A percentile compares a stretch with the other conserved stretches of the same genome.
Conservation (phyloP, 257 asterid species). For the Solanum pinnatisectum region DNA sequence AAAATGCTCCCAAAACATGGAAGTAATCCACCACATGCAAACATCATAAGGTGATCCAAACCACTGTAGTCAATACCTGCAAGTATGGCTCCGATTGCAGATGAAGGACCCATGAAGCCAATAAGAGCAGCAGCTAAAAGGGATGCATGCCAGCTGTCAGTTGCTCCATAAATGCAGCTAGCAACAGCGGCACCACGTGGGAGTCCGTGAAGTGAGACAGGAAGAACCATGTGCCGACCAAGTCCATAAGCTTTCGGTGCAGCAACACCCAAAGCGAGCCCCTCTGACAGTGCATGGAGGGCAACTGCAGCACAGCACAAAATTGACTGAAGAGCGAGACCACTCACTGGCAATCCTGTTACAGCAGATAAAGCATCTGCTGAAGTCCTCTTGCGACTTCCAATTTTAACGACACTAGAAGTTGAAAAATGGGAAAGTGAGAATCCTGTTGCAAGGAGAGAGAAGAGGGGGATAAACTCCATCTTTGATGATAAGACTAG, state of each 20-base stretch:
- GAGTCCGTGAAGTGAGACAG: constrained; percentile 88
- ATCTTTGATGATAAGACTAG: constrained; percentile 65
- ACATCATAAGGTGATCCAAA: constrained; percentile 72
- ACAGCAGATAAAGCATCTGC: constrained; percentile 40
- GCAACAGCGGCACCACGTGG: constrained; percentile 98
- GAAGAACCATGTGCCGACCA: constrained; percentile 93
- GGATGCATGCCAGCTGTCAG: constrained; percentile 86
- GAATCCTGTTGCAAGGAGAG: constrained; percentile 49
- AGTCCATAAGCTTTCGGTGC: constrained; percentile 98
- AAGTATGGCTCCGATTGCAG: constrained; percentile 85
- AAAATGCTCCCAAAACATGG: constrained; percentile 77
- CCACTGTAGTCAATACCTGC: constrained; percentile 90
- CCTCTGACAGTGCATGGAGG: constrained; percentile 88
- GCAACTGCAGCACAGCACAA: constrained; percentile 65
- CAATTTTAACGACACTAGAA: constrained; percentile 40
- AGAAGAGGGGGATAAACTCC: constrained; percentile 44
- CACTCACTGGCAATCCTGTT: constrained; percentile 42
- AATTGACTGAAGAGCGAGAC: constrained; percentile 74
- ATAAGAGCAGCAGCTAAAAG: constrained; percentile 68
- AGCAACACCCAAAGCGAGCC: constrained; percentile 94
- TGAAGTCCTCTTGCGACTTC: constrained; percentile 54
- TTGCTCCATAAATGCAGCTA: constrained; percentile 84
- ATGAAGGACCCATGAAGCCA: constrained; percentile 75
- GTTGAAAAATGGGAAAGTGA: constrained; percentile 36
- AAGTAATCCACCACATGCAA: constrained; percentile 84